Base-by-base conservation (phyloP, 768 basidiomycete genomes). In the Tulasnella calospora region DNA sequence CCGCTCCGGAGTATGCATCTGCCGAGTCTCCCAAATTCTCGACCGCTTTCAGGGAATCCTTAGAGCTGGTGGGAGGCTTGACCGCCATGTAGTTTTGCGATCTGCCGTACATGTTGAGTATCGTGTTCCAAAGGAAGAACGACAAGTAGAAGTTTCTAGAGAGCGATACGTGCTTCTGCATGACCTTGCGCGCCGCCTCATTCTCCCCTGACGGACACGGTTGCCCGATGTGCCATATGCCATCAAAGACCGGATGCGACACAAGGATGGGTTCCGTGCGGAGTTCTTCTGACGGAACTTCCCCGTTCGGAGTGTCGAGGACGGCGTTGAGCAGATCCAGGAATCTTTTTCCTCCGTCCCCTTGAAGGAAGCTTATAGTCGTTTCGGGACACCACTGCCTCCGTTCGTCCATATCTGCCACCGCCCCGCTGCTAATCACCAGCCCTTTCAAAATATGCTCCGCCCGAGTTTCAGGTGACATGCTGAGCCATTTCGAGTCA, bases 41-140 rank as follows among this genome's bases (percentile, higher is more conserved):
- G 30, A 33, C 17, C 19, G 9, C 35, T 41, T 30, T 71, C 5
- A 71, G 27, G 30, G 23, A 7, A 5, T 35, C 40, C 30, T 71
- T 71, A 17, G n/a, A 41, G 30, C 70, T 35, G n/a, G 33, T 35
- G 12, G 33, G 17, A 15, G 40, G 70, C 30, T 71, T 71, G 6
- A 41, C 40, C 6, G 70, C 35, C 33, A 27, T 35, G 40, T 71
- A 71, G 70, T 19, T n/a, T 41, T 71, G 70, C 8, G 70, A 41
- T 17, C 2, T 71, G 70, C 40, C 70, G 70, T 71, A 71, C 40
- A 71, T 41, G 33, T 71, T 35, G 23, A 71, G 70, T 21, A 71
- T 7, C 17, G 70, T 71, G 70, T 71, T 71, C 70, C 70, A 71
- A 71, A 71, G 30, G 70, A 71, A 71, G 70, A 71, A 71, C 40